Percentiles rank a stretch among this genome's conserved stretches.
phyloP scores from a whole-genome alignment of 805 yeast species.

The Metschnikowia lochheadii region DNA sequence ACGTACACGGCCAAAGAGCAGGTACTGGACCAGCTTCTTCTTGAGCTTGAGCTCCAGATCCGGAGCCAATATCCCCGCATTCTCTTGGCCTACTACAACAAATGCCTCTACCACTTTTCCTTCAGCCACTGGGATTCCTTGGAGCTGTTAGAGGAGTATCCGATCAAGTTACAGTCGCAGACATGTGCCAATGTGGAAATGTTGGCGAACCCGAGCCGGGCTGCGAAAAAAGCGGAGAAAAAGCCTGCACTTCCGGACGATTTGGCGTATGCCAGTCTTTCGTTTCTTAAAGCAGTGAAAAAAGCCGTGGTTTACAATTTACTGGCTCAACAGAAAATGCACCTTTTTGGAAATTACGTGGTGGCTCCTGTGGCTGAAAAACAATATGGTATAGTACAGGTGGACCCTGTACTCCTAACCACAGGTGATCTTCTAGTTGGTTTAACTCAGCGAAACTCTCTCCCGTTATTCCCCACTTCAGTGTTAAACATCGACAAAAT shows the following conservation, averaged over 20 bases:
- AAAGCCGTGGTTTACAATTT: slow-evolving; percentile 33
- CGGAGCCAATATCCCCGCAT: slow-evolving; percentile 34
- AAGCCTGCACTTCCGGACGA: slow-evolving; percentile 18
- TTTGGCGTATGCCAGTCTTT: slow-evolving; percentile 31
- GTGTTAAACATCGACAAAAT: slow-evolving; percentile 17
- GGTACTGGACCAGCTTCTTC: slow-evolving; percentile 34
- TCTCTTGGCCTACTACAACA: slow-evolving; percentile 40
- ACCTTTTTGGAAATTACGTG: slow-evolving; percentile 37
- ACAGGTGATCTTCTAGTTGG: slow-evolving; percentile 38
- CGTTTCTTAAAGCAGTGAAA: slow-evolving; percentile 39
- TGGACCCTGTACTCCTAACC: slow-evolving; percentile 36
- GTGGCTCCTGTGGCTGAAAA: slow-evolving; percentile 9
- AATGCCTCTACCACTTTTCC: slow-evolving; percentile 33
- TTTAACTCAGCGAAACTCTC: slow-evolving; percentile 22
- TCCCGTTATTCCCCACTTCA: slow-evolving; percentile 26
- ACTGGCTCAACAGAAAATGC: slow-evolving; percentile 22
- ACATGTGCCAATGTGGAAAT: slow-evolving; percentile 16
- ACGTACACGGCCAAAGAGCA: slow-evolving; percentile 25
- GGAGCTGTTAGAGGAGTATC: background rate
- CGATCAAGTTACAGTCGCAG: background rate
- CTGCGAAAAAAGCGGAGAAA: slow-evolving; percentile 6
- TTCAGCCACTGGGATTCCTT: slow-evolving; percentile 23
- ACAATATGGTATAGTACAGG: slow-evolving; percentile 25
- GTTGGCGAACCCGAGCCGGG: slow-evolving; percentile 30
- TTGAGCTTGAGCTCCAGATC: slow-evolving; percentile 37